Percentiles rank a stretch among this genome's conserved stretches.
phyloP scores from a whole-genome alignment of 148 eudicot species.

The Rhododendron griersonianum region DNA sequence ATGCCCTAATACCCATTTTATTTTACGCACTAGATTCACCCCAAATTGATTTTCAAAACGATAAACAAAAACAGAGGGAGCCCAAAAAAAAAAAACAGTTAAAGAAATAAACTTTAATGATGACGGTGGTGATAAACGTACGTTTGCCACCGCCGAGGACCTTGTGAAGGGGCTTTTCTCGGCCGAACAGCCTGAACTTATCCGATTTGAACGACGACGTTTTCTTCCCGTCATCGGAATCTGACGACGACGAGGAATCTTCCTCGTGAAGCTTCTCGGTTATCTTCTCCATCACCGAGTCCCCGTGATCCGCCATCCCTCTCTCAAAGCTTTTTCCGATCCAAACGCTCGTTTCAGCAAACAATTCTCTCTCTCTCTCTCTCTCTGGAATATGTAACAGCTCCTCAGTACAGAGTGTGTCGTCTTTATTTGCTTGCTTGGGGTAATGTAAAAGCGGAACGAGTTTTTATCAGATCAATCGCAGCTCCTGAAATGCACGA shows the following conservation, averaged over 20 bases:
- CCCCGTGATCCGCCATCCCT: constrained; percentile 45
- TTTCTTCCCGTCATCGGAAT: constrained; percentile 39
- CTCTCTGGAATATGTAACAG: neutral
- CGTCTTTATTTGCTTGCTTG: neutral
- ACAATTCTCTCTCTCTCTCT: neutral
- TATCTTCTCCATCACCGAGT: constrained; percentile 43
- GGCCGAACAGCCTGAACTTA: constrained; percentile 53
- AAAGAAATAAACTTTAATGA: neutral
- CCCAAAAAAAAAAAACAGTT: too few species aligned
- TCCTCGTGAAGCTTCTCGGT: constrained; percentile 47
- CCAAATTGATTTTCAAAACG: neutral
- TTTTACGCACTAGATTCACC: neutral
- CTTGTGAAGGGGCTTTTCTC: constrained; percentile 68
- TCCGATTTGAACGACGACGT: constrained; percentile 39
- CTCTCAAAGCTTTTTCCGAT: neutral
- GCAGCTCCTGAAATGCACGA: neutral
- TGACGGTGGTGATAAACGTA: constrained; percentile 12
- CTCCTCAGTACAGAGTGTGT: neutral
- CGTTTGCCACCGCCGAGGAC: constrained; percentile 86
- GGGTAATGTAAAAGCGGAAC: neutral
- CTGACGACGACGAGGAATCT: constrained; percentile 55
- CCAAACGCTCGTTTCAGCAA: neutral
- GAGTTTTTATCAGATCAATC: neutral
- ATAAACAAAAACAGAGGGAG: neutral
- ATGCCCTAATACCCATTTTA: neutral